Conservation (phyloP, 2,329 filamentous ascomycete species). For the Tricladium varicosporioides region DNA sequence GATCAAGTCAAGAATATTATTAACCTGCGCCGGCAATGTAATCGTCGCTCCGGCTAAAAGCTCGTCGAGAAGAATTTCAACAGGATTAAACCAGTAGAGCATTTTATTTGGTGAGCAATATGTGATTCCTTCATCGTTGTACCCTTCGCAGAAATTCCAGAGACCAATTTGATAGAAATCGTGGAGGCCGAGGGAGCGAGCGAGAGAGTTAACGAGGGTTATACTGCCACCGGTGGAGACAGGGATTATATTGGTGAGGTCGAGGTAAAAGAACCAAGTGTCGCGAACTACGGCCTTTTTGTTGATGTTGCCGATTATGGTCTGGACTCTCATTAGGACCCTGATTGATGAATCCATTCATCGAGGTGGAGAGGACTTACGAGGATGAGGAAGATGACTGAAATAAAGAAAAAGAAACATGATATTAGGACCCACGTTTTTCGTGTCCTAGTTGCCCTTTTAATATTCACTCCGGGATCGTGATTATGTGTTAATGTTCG, state of each 20-base stretch:
- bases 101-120: constrained; percentile 67
- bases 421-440: constrained; percentile 57
- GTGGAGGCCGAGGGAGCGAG: constrained; percentile 80
- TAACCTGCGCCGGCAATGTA: constrained; percentile 72
- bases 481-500: constrained; percentile 24
- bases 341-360: background rate
- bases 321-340: constrained; percentile 30
- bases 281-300: constrained; percentile 59
- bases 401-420: constrained; percentile 68
- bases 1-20: constrained; percentile 71
- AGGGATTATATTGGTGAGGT: constrained; percentile 69
- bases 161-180: constrained; percentile 93
- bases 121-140: constrained; percentile 70
- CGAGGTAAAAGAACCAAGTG: constrained; percentile 82
- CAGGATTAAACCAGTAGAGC: constrained; percentile 90
- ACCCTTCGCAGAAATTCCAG: constrained; percentile 92
- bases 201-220: constrained; percentile 83
- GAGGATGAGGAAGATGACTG: constrained; percentile 76
- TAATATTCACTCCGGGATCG: constrained; percentile 36
- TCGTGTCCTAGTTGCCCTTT: constrained; percentile 51
- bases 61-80: constrained; percentile 76
- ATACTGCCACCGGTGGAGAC: constrained; percentile 42
- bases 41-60: constrained; percentile 81
- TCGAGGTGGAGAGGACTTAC: constrained; percentile 42
- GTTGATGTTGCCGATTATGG: constrained; percentile 72